Conservation (phyloP, 352 stramenopile species). For the Pythium folliculosum region DNA sequence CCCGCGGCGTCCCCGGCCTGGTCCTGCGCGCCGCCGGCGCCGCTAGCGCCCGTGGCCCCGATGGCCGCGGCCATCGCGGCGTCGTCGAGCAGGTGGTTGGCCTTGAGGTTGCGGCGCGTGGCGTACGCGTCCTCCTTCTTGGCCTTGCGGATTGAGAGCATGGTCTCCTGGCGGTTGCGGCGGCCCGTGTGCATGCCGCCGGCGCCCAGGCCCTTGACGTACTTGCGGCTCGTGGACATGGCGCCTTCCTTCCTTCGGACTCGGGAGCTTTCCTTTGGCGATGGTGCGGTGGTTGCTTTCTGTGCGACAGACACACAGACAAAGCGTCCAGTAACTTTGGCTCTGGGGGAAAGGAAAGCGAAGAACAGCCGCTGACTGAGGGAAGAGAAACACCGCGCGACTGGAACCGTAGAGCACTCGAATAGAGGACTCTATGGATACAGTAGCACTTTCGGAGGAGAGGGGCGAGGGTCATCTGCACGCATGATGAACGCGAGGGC, state of each 20-base stretch:
- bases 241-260: too few relatives aligned
- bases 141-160: slow-evolving; percentile 86
- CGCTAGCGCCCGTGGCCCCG: slow-evolving; percentile 1
- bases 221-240: slow-evolving; percentile 56
- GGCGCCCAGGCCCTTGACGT: slow-evolving; percentile 67
- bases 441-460: background rate
- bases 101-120: slow-evolving; percentile 83
- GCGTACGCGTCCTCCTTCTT: slow-evolving; percentile 90
- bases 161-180: slow-evolving; percentile 84
- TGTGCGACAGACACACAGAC: background rate
- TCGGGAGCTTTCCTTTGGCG: background rate
- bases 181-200: slow-evolving; percentile 75
- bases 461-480: too few relatives aligned
- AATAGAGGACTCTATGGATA: slow-evolving; percentile 5
- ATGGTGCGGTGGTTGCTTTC: background rate
- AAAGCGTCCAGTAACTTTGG: background rate
- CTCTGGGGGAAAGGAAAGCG: background rate
- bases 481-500: too few relatives aligned
- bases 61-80: slow-evolving; percentile 27
- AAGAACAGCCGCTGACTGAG: slow-evolving; percentile 10
- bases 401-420: background rate
- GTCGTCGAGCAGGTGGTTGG: slow-evolving; percentile 54
- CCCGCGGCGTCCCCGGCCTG: slow-evolving; percentile 5
- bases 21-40: background rate
- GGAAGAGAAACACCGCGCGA: background rate